Base-by-base conservation (phyloP, 345 rosid genomes). In the Xanthoceras sorbifolium region DNA sequence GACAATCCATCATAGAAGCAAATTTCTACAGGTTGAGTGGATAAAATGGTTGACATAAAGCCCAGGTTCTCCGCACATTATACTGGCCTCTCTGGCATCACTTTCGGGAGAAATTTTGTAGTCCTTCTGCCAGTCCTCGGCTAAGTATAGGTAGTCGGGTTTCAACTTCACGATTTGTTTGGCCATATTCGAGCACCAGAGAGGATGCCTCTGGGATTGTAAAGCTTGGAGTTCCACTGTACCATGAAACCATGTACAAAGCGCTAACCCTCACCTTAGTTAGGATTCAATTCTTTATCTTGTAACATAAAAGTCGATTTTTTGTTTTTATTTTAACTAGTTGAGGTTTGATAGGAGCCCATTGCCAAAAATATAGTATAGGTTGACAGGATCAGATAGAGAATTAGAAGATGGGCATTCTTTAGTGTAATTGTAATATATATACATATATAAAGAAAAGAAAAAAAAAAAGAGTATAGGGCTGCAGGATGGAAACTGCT, bases 191-290 rank as follows among this genome's bases (percentile, higher is more conserved):
- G 52, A 63, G 79, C 83, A 75, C 76, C 80, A 67, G 83, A 54
- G 79, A 78, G 54, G 82, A 78, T 73, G 83, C 78, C 76, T 7
- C n/a, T 9, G 73, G 80, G 70, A 79, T 64, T 73, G 71, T 78
- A 42, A 79, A 77, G 77, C 75, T 32, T 36, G 32, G 70, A 77
- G 78, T 74, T 79, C 74, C 62, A 61, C 77, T 85, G 91, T 85
- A 80, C 74, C 89, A 80, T 64, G 78, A 82, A 72, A 80, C 74
- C 79, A 65, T 87, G 87, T 80, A 88, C 87, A 85, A 71, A 87
- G 83, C 75, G 78, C 89, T 89, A 84, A 86, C 88, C 84, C 67
- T 42, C 32, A 32, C 23, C 84, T 81, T 80, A 85, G 9, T 46
- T 85, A 86, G 91, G 82, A 40, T 84, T 76, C 80, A 69, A 86